Percentiles rank a stretch among this genome's conserved stretches.
Conservation (phyloP, 148 eudicot species). For the Camellia japonica region DNA sequence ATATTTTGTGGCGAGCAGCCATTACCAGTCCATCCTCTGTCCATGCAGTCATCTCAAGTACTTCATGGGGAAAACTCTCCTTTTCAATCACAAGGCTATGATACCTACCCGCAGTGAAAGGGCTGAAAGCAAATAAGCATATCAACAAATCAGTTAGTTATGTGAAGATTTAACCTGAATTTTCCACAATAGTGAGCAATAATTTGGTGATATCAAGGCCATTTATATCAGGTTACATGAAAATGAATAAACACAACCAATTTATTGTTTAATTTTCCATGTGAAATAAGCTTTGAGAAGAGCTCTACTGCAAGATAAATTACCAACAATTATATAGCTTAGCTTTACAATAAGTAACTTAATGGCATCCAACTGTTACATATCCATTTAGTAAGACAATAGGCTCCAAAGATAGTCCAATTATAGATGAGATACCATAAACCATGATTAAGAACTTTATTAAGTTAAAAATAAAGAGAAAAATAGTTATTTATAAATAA, state of each 20-base stretch:
- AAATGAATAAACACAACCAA: not conserved
- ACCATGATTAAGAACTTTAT: not conserved
- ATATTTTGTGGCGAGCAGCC: slow-evolving; percentile 93
- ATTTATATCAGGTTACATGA: not conserved
- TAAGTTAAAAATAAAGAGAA: not conserved
- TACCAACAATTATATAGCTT: not conserved
- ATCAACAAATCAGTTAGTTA: not conserved
- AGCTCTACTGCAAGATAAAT: not conserved
- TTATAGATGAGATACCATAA: not conserved
- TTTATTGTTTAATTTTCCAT: not conserved
- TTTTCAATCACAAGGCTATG: slow-evolving; percentile 94
- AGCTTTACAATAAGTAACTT: not conserved
- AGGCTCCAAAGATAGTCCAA: not conserved
- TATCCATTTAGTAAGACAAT: not conserved
- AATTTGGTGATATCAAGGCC: not conserved
- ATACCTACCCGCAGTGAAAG: slow-evolving; percentile 93
- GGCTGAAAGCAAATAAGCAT: slow-evolving; percentile 47
- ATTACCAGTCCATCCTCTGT: slow-evolving; percentile 92
- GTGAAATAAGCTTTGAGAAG: not conserved
- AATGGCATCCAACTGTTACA: not conserved
- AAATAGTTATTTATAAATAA: not conserved
- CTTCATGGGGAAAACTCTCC: slow-evolving; percentile 78
- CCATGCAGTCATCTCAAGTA: slow-evolving; percentile 95
- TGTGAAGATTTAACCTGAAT: not conserved
- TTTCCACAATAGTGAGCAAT: not conserved